Conservation (phyloP, 768 basidiomycete species). For the Sistotremastrum suecicum region DNA sequence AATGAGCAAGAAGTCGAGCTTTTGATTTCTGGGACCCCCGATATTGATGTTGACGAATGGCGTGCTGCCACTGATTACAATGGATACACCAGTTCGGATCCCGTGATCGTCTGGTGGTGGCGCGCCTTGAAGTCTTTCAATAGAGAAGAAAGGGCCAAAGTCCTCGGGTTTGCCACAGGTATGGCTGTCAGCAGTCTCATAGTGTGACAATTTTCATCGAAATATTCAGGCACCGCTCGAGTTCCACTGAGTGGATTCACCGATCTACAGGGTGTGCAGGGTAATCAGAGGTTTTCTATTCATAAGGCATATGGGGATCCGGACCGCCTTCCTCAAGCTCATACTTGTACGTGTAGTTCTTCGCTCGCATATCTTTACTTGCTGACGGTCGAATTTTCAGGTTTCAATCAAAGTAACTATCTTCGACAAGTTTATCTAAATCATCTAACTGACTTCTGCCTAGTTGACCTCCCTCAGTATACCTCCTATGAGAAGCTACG, state of each 20-base stretch:
- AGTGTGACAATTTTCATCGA: background rate
- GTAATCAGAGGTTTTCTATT: slow-evolving; percentile 89
- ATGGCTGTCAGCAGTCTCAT: background rate
- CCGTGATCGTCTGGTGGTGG: slow-evolving; percentile 99
- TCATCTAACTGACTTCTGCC: slow-evolving; percentile 12
- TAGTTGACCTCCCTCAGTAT: slow-evolving; percentile 80
- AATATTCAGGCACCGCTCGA: slow-evolving; percentile 51
- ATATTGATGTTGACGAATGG: slow-evolving; percentile 98
- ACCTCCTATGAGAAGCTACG: slow-evolving; percentile 94
- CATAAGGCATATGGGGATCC: slow-evolving; percentile 84
- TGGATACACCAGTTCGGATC: slow-evolving; percentile 77
- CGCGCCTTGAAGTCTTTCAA: slow-evolving; percentile 94
- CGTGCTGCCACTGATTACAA: slow-evolving; percentile 84
- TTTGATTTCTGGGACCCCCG: slow-evolving; percentile 93
- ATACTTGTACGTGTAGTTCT: slow-evolving; percentile 52
- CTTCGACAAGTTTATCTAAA: background rate
- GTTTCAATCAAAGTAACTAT: slow-evolving; percentile 65
- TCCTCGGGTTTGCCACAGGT: slow-evolving; percentile 87
- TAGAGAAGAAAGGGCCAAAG: slow-evolving; percentile 91
- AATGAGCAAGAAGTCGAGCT: slow-evolving; percentile 91
- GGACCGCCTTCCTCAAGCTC: slow-evolving; percentile 77
- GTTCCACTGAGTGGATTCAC: slow-evolving; percentile 92
- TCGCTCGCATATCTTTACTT: slow-evolving; percentile 6
- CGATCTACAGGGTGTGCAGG: slow-evolving; percentile 90
- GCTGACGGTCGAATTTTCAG: slow-evolving; percentile 22